Percentiles rank a stretch among this genome's conserved stretches.
These are phyloP conservation scores for Epichloe glyceriae DNA, from an alignment of 2,329 filamentous ascomycete species.

Conservation along the genomic window DNA sequence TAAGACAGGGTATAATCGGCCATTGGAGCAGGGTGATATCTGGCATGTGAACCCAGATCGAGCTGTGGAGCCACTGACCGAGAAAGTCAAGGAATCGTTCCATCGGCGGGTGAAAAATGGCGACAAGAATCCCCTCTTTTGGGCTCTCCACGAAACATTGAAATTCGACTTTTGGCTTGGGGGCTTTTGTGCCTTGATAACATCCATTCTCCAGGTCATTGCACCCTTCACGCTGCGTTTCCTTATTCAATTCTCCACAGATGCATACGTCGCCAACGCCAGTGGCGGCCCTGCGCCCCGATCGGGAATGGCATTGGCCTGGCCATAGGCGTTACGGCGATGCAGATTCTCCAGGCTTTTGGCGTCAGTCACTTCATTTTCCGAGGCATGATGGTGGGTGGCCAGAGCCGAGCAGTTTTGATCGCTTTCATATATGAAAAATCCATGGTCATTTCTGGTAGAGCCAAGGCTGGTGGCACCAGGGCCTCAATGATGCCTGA, in stretches of 20 bases:
- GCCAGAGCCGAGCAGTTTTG: slow-evolving; percentile 65
- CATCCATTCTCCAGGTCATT: slow-evolving; percentile 66
- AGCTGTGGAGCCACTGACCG: slow-evolving; percentile 55
- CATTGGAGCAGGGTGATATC: slow-evolving; percentile 72
- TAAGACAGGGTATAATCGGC: slow-evolving; percentile 71
- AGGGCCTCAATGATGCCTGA: slow-evolving; percentile 20
- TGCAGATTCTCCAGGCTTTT: slow-evolving; percentile 75
- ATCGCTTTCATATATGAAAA: slow-evolving; percentile 88
- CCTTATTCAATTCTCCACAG: slow-evolving; percentile 71
- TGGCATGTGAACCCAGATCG: slow-evolving; percentile 79
- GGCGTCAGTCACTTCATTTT: slow-evolving; percentile 87
- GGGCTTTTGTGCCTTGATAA: slow-evolving; percentile 60
- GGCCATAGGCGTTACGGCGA: slow-evolving; percentile 68
- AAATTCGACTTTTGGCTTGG: slow-evolving; percentile 74
- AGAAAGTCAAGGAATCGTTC: slow-evolving; percentile 55
- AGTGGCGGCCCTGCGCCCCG: slow-evolving; percentile 42
- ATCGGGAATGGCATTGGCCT: slow-evolving; percentile 70
- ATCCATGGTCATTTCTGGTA: slow-evolving; percentile 74
- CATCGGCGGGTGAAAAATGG: slow-evolving; percentile 52
- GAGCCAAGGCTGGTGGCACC: slow-evolving; percentile 71
- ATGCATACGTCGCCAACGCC: slow-evolving; percentile 57
- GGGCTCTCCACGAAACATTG: slow-evolving; percentile 79
- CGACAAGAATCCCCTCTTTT: slow-evolving; percentile 60
- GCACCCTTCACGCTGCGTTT: slow-evolving; percentile 77
- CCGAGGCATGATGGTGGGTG: slow-evolving; percentile 81